Conservation (phyloP, 2,329 filamentous ascomycete genomes). For the Xylariaceae sp. region DNA sequence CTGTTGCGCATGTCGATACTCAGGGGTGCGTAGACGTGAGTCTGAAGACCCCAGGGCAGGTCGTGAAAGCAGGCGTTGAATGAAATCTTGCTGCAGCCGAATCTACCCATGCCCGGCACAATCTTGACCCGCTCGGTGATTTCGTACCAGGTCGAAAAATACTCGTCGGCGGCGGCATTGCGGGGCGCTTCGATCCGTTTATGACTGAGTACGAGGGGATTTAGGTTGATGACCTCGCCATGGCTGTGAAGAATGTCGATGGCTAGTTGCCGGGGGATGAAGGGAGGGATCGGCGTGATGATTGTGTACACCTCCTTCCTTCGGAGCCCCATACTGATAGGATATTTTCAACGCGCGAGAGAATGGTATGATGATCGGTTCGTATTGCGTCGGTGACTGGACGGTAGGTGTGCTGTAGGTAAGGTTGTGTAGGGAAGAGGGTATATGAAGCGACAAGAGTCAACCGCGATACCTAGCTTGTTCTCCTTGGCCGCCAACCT, state of each 20-base stretch:
- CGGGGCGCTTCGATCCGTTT: conserved; percentile 62
- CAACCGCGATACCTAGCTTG: not conserved
- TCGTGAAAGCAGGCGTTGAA: conserved; percentile 71
- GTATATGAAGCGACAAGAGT: not conserved
- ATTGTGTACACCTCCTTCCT: conserved; percentile 65
- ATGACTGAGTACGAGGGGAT: conserved; percentile 62
- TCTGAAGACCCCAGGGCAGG: conserved; percentile 68
- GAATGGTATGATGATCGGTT: not conserved
- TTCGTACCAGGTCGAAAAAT: conserved; percentile 71
- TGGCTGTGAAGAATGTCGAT: conserved; percentile 69
- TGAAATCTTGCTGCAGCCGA: conserved; percentile 60
- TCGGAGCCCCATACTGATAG: conserved; percentile 44
- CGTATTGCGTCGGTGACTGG: not conserved
- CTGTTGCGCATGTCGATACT: conserved; percentile 64
- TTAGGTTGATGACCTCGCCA: conserved; percentile 66
- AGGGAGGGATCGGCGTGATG: conserved; percentile 65
- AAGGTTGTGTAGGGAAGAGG: not conserved
- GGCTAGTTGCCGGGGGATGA: conserved; percentile 67
- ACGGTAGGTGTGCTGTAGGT: not conserved
- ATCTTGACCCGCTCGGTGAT: conserved; percentile 66
- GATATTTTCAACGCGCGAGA: not conserved
- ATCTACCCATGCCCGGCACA: conserved; percentile 60
- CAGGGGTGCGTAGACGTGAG: conserved; percentile 66
- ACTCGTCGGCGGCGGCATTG: conserved; percentile 65
- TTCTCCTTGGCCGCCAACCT: not conserved